Base-by-base conservation (phyloP, 805 yeast genomes). In the Saccharomycopsis sp. region DNA sequence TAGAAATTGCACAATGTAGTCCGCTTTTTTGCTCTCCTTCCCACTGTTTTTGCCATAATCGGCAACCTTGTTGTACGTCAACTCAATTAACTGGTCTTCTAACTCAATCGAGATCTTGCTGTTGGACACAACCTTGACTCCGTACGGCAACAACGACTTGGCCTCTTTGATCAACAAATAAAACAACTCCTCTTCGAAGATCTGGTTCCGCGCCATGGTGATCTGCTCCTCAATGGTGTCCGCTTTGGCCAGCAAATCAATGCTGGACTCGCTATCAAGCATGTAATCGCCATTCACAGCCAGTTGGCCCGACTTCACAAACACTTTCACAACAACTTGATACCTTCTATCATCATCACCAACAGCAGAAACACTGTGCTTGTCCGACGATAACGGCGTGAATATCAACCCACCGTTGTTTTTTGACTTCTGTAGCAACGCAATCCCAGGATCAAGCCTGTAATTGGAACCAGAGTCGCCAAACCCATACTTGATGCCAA, bases 161-260 rank as follows among this genome's bases (percentile, higher is more conserved):
- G 94, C 85, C 58, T 89, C 98, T 48, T 77, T 73, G 18, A 78
- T 68, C 41, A 89, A 60, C 51, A 80, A 87, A 57, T 73, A 75
- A 62, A 85, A 85, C 41, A 89, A 65, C 57, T 89, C 97, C 53
- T 84, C 92, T 54, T 89, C 97, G 61, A 89, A 89, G 5, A 88
- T 65, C 45, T 75, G 73, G 48, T 71, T 77, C 35, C 96, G 68
- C 0, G 94, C 87, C 38, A 63, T 72, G 27, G 71, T 68, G 20
- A 89, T 74, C 51, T 74, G 78, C 18, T 69, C 71, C 36, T 69
- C 67, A 16, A 78, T 30, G 9, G 33, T 19, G n/a, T n/a, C n/a
- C n/a, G n/a, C n/a, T n/a, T n/a, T n/a, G n/a, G n/a, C n/a, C n/a
- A n/a, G n/a, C n/a, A n/a, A n/a, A n/a, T n/a, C n/a, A 16, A 15